Evolutionary conservation across 2,329 filamentous ascomycete genomes (phyloP), one percentile per base, ranked within the genome.

Genomic region (Penicillium concentricum): DNA sequence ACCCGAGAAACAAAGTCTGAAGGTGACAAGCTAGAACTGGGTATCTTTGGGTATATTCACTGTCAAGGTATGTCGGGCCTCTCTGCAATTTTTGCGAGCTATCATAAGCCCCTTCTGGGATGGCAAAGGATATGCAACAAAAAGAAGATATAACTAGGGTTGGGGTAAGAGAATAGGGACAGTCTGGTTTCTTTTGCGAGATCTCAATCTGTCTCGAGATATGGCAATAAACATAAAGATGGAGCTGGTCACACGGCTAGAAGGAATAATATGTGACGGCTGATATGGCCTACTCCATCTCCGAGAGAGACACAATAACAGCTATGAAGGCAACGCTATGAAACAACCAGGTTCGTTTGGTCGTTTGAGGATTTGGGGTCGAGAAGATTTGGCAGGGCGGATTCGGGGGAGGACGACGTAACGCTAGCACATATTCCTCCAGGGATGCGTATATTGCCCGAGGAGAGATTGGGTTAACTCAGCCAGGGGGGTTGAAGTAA

Each of bases 121-220:
- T 15, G 41, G 32, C 24, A 13, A 30, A 32, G 26, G 35, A 49
- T 24, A 24, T 15, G 24, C 15, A 28, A 13, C 15, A 16, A 26
- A 26, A 30, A 37, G 5, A 20, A 24, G 18, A 44, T 34, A 45
- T n/a, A 50, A 50, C 47, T 45, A 54, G 20, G 34, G 15, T 20
- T 34, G 16, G 20, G 30, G 18, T 22, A 45, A 45, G 18, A 45
- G 39, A 38, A 37, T 35, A 37, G 16, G 26, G 35, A 34, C 42
- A 47, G 16, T 51, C n/a, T 51, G 41, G 39, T 45, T 51, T 39
- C 30, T 34, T 26, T 54, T 34, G 53, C 34, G 18, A 28, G 8
- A 51, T 56, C 47, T 39, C 53, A 34, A 45, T 44, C n/a, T 34
- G 47, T 53, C 42, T 48, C 38, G 37, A 48, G 51, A 48, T 30